Conservation (phyloP, 345 rosid species). For the Stellera chamaejasme region DNA sequence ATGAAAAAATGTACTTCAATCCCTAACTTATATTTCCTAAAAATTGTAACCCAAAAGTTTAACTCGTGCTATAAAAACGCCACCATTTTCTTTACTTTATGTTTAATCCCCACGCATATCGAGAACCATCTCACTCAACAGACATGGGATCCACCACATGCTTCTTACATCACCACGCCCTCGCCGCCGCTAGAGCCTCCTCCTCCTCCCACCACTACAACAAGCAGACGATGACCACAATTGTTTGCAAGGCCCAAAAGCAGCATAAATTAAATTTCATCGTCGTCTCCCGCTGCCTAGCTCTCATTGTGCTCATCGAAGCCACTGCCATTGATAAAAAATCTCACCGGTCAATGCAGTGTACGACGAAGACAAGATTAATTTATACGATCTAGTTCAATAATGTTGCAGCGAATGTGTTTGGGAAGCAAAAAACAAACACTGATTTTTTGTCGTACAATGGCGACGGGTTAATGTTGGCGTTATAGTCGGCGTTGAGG, state of each 20-base stretch:
- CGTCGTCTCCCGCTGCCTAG: constrained; percentile 63
- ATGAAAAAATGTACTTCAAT: too few species aligned
- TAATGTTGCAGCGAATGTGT: constrained; percentile 62
- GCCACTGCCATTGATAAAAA: constrained; percentile 75
- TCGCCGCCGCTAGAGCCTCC: too few species aligned
- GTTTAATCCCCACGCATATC: too few species aligned
- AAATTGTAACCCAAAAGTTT: too few species aligned
- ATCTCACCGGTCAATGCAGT: constrained; percentile 93
- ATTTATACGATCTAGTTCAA: background rate
- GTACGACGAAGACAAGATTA: constrained; percentile 57
- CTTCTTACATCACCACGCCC: constrained; percentile 63
- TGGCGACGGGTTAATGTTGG: constrained; percentile 71
- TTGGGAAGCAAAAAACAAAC: constrained; percentile 83
- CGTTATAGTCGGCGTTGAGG: too few species aligned
- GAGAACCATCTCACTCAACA: too few species aligned
- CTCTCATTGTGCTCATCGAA: constrained; percentile 73
- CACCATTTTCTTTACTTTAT: too few species aligned
- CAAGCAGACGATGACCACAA: constrained; percentile 28
- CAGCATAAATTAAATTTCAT: constrained; percentile 28
- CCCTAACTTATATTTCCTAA: too few species aligned
- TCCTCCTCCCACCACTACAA: too few species aligned
- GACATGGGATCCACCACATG: constrained; percentile 63
- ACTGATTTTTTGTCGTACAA: constrained; percentile 60
- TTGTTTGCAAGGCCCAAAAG: constrained; percentile 67
- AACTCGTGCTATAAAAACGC: too few species aligned